Conservation (phyloP, 345 rosid species). For the Acer negundo region DNA sequence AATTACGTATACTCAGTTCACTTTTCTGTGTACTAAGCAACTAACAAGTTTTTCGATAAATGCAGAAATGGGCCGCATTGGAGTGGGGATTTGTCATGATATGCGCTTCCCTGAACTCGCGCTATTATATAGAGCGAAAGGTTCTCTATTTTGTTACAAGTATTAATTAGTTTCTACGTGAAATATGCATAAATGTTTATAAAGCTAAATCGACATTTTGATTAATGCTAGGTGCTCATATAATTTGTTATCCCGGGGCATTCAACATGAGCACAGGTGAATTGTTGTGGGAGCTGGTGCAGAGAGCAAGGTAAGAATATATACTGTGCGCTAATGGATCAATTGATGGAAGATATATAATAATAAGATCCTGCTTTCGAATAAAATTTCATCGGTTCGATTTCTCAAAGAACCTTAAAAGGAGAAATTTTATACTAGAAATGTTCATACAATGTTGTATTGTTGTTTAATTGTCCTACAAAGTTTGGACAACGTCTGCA, state of each 20-base stretch:
- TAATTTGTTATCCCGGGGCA: conserved; percentile 38
- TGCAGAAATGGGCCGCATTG: conserved; percentile 27
- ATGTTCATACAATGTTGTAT: too few species aligned
- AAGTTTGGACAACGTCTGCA: background rate
- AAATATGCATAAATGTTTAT: background rate
- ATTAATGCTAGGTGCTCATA: conserved; percentile 21
- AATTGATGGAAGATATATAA: background rate
- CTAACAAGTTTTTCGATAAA: background rate
- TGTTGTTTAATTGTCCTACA: too few species aligned
- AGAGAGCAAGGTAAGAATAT: conserved; percentile 28
- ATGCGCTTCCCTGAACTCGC: conserved; percentile 36
- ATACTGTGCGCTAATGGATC: background rate
- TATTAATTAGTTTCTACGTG: background rate
- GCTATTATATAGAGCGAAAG: conserved; percentile 31
- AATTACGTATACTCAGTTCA: background rate
- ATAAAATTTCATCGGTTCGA: background rate
- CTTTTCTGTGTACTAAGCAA: background rate
- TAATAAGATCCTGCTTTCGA: background rate
- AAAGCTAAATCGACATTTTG: too few species aligned
- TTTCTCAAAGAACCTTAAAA: too few species aligned
- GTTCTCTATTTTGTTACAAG: conserved; percentile 8
- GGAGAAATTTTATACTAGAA: too few species aligned
- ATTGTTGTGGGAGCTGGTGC: conserved; percentile 34
- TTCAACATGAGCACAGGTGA: conserved; percentile 40
- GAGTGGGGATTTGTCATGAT: conserved; percentile 34